phyloP scores from a whole-genome alignment of 805 yeast species.

The Saccharomycopsis sp. region DNA sequence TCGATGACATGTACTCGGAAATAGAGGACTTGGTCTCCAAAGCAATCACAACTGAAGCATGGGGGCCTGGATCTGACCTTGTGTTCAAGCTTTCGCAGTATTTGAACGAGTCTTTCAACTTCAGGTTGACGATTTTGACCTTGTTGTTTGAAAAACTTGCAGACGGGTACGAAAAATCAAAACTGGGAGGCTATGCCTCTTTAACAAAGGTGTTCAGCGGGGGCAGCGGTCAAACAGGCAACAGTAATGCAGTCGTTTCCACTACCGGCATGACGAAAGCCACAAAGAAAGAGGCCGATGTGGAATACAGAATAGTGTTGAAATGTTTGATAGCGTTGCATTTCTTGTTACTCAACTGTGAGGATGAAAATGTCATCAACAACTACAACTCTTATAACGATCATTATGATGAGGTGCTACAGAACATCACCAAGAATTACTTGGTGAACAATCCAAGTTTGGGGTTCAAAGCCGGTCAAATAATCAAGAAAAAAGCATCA shows the following conservation, averaged over 20 bases:
- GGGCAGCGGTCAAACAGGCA: conserved; percentile 1
- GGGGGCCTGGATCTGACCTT: conserved; percentile 14
- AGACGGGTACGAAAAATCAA: conserved; percentile 4
- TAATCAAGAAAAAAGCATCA: conserved; percentile 14
- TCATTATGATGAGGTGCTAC: conserved; percentile 7
- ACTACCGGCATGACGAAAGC: conserved; percentile 1
- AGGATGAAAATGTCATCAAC: conserved; percentile 3
- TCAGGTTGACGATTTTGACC: conserved; percentile 5
- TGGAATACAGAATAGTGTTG: conserved; percentile 5
- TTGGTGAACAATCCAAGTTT: not conserved
- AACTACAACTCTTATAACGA: conserved; percentile 7
- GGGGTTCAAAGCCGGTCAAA: conserved; percentile 11
- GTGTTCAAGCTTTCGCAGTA: conserved; percentile 4
- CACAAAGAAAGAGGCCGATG: not conserved
- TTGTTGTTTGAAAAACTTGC: conserved; percentile 7
- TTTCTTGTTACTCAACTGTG: conserved; percentile 8
- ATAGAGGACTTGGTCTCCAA: conserved; percentile 21
- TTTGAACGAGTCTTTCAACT: conserved; percentile 9
- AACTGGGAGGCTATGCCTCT: not conserved
- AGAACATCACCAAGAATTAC: not conserved
- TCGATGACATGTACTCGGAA: conserved; percentile 21
- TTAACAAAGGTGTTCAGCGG: conserved; percentile 1
- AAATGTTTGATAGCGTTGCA: conserved; percentile 11
- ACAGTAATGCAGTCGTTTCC: not conserved
- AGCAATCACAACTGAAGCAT: conserved; percentile 8